Percentiles rank a stretch among this genome's conserved stretches.
Conservation (phyloP, 768 basidiomycete genomes). For the Steccherinum ochraceum region DNA sequence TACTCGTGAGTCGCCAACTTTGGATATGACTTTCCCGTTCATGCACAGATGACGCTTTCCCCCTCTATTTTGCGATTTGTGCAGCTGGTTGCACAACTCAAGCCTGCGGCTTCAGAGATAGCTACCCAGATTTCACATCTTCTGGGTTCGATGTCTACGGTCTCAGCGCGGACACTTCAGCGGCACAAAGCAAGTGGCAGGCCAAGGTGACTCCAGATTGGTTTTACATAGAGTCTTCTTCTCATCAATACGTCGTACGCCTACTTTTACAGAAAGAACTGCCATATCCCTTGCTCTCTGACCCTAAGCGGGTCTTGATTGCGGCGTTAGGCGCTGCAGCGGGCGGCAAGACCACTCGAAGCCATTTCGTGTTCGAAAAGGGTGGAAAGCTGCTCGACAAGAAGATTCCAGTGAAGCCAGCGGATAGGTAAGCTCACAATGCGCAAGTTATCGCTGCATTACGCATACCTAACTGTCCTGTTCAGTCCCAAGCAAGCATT, state of each 20-base stretch:
- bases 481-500: slow-evolving; percentile 57
- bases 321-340: slow-evolving; percentile 74
- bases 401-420: slow-evolving; percentile 81
- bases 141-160: slow-evolving; percentile 74
- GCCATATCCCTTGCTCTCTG: slow-evolving; percentile 82
- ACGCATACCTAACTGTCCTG: slow-evolving; percentile 1
- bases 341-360: slow-evolving; percentile 81
- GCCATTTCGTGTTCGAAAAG: slow-evolving; percentile 90
- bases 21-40: slow-evolving; percentile 10
- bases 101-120: slow-evolving; percentile 88
- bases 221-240: not conserved
- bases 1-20: slow-evolving; percentile 51
- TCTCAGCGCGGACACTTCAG: slow-evolving; percentile 70
- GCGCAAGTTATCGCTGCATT: slow-evolving; percentile 1
- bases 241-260: slow-evolving; percentile 4
- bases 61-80: slow-evolving; percentile 1
- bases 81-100: slow-evolving; percentile 87
- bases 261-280: slow-evolving; percentile 57
- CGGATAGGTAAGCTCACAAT: slow-evolving; percentile 73
- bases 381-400: slow-evolving; percentile 86
- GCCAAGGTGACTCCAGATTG: slow-evolving; percentile 52
- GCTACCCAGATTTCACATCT: slow-evolving; percentile 67
- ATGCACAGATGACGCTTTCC: not conserved
- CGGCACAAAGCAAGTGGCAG: slow-evolving; percentile 80
- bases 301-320: slow-evolving; percentile 79